These are phyloP conservation scores for Cokeromyces recurvatus DNA, from an alignment of 371 early-diverging fungal species.

Conservation along the genomic window DNA sequence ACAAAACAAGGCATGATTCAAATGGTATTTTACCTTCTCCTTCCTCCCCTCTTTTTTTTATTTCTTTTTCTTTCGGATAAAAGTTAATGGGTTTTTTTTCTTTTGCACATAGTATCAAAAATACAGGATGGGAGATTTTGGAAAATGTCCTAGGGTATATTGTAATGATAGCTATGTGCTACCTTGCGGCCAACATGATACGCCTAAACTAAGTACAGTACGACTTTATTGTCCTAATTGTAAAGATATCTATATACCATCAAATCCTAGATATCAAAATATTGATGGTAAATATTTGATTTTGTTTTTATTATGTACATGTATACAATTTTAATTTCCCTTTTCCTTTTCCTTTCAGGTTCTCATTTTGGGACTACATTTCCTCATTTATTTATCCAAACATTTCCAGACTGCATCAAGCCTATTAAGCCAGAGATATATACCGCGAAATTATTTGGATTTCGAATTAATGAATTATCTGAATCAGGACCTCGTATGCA, in stretches of 20 bases:
- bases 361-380: slow-evolving; percentile 96
- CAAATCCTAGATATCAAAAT: slow-evolving; percentile 57
- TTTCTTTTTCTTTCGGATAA: no score
- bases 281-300: slow-evolving; percentile 66
- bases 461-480: slow-evolving; percentile 60
- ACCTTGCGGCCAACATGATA: slow-evolving; percentile 81
- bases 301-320: background rate
- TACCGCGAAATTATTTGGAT: slow-evolving; percentile 77
- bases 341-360: slow-evolving; percentile 36
- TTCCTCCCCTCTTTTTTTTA: no score
- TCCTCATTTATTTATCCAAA: slow-evolving; percentile 86
- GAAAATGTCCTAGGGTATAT: slow-evolving; percentile 75
- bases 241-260: slow-evolving; percentile 83
- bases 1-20: slow-evolving; percentile 71
- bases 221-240: slow-evolving; percentile 83
- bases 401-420: slow-evolving; percentile 72
- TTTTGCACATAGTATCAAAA: slow-evolving; percentile 65
- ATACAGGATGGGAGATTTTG: slow-evolving; percentile 76
- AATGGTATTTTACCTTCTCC: slow-evolving; percentile 54
- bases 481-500: slow-evolving; percentile 67
- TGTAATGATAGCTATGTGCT: slow-evolving; percentile 71
- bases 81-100: background rate
- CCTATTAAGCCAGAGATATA: slow-evolving; percentile 45
- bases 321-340: background rate
- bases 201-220: slow-evolving; percentile 52